Percentiles rank a stretch among this genome's conserved stretches.
phyloP scores from a whole-genome alignment of 2,329 filamentous ascomycete species.

The Alternaria burnsii region DNA sequence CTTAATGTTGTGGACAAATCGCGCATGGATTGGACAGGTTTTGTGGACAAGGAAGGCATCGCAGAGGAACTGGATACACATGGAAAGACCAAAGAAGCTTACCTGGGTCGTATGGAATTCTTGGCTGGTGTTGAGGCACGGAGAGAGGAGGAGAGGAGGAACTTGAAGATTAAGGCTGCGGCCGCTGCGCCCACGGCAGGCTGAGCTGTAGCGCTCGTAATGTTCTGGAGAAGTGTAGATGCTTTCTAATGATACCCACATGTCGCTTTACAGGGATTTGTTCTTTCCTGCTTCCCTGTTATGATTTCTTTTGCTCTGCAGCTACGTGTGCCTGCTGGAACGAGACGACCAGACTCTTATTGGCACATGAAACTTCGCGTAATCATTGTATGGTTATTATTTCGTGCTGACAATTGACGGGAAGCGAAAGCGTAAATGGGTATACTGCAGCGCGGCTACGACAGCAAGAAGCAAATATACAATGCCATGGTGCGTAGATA shows the following conservation, averaged over 20 bases:
- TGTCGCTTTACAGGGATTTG: not conserved
- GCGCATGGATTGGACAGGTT: constrained; percentile 70
- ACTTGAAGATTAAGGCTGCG: constrained; percentile 54
- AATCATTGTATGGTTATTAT: not conserved
- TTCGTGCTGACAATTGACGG: not conserved
- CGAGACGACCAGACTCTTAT: not conserved
- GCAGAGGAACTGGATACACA: constrained; percentile 68
- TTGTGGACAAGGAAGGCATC: constrained; percentile 68
- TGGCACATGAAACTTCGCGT: not conserved
- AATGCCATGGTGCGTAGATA: not conserved
- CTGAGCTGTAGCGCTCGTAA: not conserved
- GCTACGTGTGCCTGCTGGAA: not conserved
- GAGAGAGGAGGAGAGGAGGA: constrained; percentile 62
- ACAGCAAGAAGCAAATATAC: not conserved
- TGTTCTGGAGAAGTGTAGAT: not conserved
- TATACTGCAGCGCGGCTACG: not conserved
- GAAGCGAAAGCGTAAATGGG: not conserved
- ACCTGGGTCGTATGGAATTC: constrained; percentile 69
- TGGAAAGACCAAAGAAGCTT: constrained; percentile 69
- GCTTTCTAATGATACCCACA: constrained; percentile 20
- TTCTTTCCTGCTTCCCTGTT: not conserved
- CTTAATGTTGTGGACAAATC: constrained; percentile 74
- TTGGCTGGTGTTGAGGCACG: constrained; percentile 65
- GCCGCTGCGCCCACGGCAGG: constrained; percentile 18
- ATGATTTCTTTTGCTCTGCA: not conserved